Percentiles rank a stretch among this genome's conserved stretches.
phyloP scores from a whole-genome alignment of 108 stramenopile species.

The Cyclostephanos invisitatus region DNA sequence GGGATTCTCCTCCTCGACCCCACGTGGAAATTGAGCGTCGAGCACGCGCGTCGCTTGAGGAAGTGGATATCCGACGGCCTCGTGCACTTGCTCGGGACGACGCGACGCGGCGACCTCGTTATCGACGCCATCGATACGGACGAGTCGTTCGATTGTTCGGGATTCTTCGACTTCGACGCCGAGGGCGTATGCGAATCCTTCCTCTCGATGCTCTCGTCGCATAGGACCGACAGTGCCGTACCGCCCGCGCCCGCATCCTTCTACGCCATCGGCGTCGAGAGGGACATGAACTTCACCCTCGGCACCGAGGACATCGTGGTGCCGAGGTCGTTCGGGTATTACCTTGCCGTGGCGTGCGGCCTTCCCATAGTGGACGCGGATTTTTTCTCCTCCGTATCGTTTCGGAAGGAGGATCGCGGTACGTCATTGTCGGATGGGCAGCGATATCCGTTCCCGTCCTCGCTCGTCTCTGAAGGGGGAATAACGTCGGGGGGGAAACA shows the following conservation, averaged over 20 bases:
- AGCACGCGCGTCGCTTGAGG: constrained; percentile 20
- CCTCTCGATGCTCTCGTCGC: constrained; percentile 15
- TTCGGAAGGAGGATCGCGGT: not conserved
- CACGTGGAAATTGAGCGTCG: constrained; percentile 23
- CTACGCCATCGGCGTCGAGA: constrained; percentile 43
- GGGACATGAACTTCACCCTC: constrained; percentile 27
- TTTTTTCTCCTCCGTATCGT: constrained; percentile 30
- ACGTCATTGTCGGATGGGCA: constrained; percentile 9
- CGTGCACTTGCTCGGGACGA: constrained; percentile 29
- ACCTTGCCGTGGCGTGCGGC: constrained; percentile 51
- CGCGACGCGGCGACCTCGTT: not conserved
- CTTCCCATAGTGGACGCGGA: constrained; percentile 41
- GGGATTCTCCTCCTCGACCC: constrained; percentile 36
- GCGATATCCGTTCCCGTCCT: constrained; percentile 22
- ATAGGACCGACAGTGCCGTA: constrained; percentile 8
- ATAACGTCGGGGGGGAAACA: not conserved
- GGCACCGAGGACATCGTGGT: constrained; percentile 44
- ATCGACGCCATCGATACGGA: constrained; percentile 15
- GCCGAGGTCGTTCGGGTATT: constrained; percentile 47
- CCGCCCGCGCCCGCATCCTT: constrained; percentile 21
- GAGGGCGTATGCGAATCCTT: constrained; percentile 30
- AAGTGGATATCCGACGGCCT: constrained; percentile 31
- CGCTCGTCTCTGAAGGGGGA: not conserved
- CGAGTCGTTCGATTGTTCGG: constrained; percentile 7
- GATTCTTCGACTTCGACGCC: constrained; percentile 34